Percentiles rank a stretch among this genome's conserved stretches.
These are phyloP conservation scores for Capsicum baccatum DNA, from an alignment of 257 asterid genomes.

Conservation along the genomic window DNA sequence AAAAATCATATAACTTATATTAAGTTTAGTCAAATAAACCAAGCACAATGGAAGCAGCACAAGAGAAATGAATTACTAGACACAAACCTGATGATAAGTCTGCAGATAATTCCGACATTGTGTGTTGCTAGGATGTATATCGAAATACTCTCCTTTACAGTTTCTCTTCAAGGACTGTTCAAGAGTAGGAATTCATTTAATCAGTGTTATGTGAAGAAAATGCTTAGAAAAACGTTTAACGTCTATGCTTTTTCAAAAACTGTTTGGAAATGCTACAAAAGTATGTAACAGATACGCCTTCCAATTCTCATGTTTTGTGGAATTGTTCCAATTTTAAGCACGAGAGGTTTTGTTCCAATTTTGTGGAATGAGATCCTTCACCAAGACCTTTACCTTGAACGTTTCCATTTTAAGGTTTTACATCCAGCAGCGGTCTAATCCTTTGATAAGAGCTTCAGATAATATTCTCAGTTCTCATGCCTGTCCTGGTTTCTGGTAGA, in stretches of 20 bases:
- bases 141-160: constrained; percentile 31
- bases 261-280: too few relatives aligned
- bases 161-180: constrained; percentile 33
- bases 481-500: too few relatives aligned
- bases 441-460: too few relatives aligned
- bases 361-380: too few relatives aligned
- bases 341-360: too few relatives aligned
- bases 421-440: too few relatives aligned
- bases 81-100: constrained; percentile 32
- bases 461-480: too few relatives aligned
- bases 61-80: background rate
- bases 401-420: too few relatives aligned
- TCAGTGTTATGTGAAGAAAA: background rate
- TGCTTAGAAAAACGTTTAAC: background rate
- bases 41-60: background rate
- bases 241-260: background rate
- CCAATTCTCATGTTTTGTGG: too few relatives aligned
- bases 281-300: too few relatives aligned
- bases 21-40: background rate
- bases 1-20: background rate
- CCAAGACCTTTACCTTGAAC: too few relatives aligned
- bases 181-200: background rate
- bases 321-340: too few relatives aligned
- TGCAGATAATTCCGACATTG: constrained; percentile 25
- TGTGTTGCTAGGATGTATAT: constrained; percentile 22